Conservation (phyloP, 495 filamentous ascomycete species). For the Penicillium parvum region DNA sequence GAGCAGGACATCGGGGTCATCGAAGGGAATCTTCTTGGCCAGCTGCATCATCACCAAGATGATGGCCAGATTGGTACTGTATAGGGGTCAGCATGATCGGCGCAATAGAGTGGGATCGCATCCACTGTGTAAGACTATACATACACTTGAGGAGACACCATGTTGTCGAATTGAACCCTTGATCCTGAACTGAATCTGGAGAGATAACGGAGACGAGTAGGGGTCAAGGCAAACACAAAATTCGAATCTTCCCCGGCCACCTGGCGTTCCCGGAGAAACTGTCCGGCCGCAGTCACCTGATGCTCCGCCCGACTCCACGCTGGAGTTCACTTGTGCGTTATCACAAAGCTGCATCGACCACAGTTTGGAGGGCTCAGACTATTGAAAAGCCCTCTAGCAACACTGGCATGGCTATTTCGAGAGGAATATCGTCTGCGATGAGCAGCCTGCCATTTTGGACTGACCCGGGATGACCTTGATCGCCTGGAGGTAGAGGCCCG, state of each 20-base stretch:
- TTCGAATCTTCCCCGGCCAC: conserved; percentile 16
- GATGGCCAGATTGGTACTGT: conserved; percentile 86
- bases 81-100: conserved; percentile 4
- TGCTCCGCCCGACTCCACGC: background rate
- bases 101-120: background rate
- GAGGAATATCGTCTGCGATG: too few relatives aligned
- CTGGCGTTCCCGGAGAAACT: conserved; percentile 22
- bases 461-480: background rate
- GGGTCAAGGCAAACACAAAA: conserved; percentile 25
- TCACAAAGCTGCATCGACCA: too few relatives aligned
- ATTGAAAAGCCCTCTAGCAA: too few relatives aligned
- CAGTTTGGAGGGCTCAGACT: too few relatives aligned
- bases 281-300: background rate
- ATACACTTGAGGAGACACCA: conserved; percentile 48
- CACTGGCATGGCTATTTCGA: too few relatives aligned
- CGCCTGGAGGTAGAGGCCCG: conserved; percentile 1
- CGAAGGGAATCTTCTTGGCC: conserved; percentile 92
- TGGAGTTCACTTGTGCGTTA: too few relatives aligned
- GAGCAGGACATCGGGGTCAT: conserved; percentile 82
- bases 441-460: background rate
- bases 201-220: conserved; percentile 19
- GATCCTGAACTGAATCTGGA: background rate
- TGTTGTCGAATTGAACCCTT: conserved; percentile 29
- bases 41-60: conserved; percentile 98
- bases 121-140: background rate